A percentile compares a stretch with the other conserved stretches of the same genome.
Evolutionary conservation across 768 basidiomycete species (phyloP).

Genomic region (Russula compacta): DNA sequence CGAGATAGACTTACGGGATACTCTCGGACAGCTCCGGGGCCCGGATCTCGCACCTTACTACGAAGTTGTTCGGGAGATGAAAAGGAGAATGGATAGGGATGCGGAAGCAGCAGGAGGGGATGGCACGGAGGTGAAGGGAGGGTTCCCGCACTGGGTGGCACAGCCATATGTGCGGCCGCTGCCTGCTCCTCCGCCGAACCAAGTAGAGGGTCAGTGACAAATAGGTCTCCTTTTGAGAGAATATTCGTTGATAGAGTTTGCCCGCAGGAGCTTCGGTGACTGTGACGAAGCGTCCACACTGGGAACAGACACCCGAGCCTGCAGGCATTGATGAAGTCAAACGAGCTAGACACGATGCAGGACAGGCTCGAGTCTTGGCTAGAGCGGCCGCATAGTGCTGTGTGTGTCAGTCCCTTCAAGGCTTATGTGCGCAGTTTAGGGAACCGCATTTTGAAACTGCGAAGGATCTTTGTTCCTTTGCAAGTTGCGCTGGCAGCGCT

Average conservation of each 20-base stretch:
- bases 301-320: background rate
- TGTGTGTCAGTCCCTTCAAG: background rate
- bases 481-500: background rate
- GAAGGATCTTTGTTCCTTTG: background rate
- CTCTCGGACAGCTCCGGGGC: conserved; percentile 44
- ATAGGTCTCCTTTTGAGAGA: background rate
- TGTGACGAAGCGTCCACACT: background rate
- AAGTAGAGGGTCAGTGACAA: background rate
- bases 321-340: background rate
- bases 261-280: background rate
- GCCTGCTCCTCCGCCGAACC: background rate
- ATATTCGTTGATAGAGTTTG: background rate
- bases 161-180: conserved; percentile 59
- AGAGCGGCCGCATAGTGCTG: background rate
- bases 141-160: conserved; percentile 59
- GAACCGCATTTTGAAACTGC: background rate
- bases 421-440: background rate
- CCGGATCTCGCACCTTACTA: conserved; percentile 30
- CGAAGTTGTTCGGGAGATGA: conserved; percentile 51
- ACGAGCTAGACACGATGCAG: background rate
- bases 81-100: conserved; percentile 47
- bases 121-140: conserved; percentile 34
- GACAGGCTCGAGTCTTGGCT: background rate
- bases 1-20: conserved; percentile 65
- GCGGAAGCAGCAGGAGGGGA: conserved; percentile 29